These are phyloP conservation scores for Pythium angustatum DNA, from an alignment of 352 stramenopile species.

Conservation along the genomic window DNA sequence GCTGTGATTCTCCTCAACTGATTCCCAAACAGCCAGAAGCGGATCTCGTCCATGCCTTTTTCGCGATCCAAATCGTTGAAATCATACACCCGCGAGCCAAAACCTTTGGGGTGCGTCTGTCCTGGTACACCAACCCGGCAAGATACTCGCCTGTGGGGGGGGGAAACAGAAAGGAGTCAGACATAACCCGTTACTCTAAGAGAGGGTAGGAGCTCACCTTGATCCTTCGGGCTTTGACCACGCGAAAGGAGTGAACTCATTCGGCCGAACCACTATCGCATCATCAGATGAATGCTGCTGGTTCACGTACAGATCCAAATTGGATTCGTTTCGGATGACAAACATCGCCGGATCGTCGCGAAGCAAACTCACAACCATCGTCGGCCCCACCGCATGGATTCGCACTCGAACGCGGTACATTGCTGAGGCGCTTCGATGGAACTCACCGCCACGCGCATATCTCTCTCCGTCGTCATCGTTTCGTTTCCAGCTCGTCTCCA, in stretches of 20 bases:
- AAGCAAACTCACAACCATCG: constrained; percentile 78
- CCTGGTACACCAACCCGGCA: constrained; percentile 60
- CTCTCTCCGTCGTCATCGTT: constrained; percentile 30
- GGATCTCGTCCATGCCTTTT: constrained; percentile 66
- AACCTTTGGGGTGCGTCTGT: constrained; percentile 52
- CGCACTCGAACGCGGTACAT: constrained; percentile 77
- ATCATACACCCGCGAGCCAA: constrained; percentile 75
- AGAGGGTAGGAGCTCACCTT: constrained; percentile 38
- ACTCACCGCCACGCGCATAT: constrained; percentile 42
- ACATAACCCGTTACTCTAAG: too few species aligned
- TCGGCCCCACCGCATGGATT: constrained; percentile 75
- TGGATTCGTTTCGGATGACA: constrained; percentile 83
- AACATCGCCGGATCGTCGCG: constrained; percentile 84
- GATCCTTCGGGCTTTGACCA: constrained; percentile 77
- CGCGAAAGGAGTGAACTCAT: constrained; percentile 78
- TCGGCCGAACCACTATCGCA: constrained; percentile 58
- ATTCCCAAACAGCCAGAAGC: constrained; percentile 72
- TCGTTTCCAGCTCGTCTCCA: constrained; percentile 52
- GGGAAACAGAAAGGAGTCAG: too few species aligned
- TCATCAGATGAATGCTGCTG: constrained; percentile 72
- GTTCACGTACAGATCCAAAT: constrained; percentile 67
- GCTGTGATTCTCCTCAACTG: constrained; percentile 65
- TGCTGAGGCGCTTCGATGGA: constrained; percentile 41
- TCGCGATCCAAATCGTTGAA: constrained; percentile 85
- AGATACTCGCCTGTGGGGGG: constrained; percentile 63